Evolutionary conservation across 2,329 filamentous ascomycete species (phyloP).

Genomic region (Paracamarosporium sp.): DNA sequence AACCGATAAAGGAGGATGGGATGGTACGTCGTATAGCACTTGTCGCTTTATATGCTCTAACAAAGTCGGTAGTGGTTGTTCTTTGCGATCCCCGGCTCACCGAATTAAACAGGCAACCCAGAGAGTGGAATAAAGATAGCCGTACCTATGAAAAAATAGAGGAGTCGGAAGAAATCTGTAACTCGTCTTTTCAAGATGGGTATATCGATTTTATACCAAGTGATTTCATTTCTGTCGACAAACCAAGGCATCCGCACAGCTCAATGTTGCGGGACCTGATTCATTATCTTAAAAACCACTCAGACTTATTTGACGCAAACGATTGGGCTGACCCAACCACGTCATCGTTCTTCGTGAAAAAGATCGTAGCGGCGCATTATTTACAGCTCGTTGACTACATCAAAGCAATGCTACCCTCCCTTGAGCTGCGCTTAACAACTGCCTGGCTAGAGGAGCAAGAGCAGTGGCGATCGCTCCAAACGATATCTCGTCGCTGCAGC

Average conservation of each 20-base stretch:
- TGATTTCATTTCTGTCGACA: neutral
- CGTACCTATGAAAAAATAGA: conserved; percentile 4
- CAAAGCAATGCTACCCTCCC: conserved; percentile 41
- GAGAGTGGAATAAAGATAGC: conserved; percentile 14
- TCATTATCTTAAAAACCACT: conserved; percentile 34
- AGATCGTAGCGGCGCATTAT: conserved; percentile 42
- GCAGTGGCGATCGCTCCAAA: conserved; percentile 42
- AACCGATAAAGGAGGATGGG: conserved; percentile 33
- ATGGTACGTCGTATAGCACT: conserved; percentile 28
- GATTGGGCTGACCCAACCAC: conserved; percentile 29
- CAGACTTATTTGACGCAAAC: conserved; percentile 18
- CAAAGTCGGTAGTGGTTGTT: conserved; percentile 28
- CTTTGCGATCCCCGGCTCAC: conserved; percentile 40
- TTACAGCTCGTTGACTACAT: conserved; percentile 44
- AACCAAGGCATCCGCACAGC: conserved; percentile 26
- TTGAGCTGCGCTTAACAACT: conserved; percentile 39
- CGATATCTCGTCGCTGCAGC: conserved; percentile 41
- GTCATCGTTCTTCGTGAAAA: conserved; percentile 39
- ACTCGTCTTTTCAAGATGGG: conserved; percentile 37
- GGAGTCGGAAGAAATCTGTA: conserved; percentile 16
- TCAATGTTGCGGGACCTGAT: conserved; percentile 38
- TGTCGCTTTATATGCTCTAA: neutral
- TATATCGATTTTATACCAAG: conserved; percentile 39
- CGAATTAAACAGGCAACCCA: conserved; percentile 19
- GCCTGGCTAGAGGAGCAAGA: conserved; percentile 43